Conservation (phyloP, 805 yeast genomes). For the Jamesozyma rosinii region DNA sequence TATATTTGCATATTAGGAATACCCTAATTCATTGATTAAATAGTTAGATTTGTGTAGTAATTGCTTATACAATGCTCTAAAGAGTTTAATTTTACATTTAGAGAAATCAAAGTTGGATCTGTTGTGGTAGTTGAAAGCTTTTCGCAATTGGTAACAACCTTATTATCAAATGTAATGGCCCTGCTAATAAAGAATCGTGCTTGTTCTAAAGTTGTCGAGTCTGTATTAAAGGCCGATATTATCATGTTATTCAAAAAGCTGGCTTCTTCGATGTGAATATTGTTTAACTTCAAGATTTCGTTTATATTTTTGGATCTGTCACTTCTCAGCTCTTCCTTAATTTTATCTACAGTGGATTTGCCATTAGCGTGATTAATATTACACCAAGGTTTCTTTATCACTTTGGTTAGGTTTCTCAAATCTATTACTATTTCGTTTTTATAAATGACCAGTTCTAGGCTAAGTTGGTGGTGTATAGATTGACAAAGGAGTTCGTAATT, state of each 20-base stretch:
- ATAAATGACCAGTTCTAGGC: constrained; percentile 49
- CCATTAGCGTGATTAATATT: constrained; percentile 38
- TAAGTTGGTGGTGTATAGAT: constrained; percentile 31
- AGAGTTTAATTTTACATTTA: constrained; percentile 54
- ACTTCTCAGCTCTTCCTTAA: constrained; percentile 45
- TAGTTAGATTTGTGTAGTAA: constrained; percentile 8
- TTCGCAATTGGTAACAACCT: constrained; percentile 53
- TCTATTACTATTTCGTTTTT: constrained; percentile 59
- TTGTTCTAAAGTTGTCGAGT: constrained; percentile 31
- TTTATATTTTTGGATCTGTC: constrained; percentile 34
- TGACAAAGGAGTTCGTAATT: constrained; percentile 23
- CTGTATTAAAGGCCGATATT: constrained; percentile 30
- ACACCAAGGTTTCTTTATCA: constrained; percentile 57
- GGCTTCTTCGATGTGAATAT: constrained; percentile 28
- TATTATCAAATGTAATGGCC: constrained; percentile 49
- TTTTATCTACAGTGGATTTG: constrained; percentile 47
- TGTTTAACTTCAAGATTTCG: constrained; percentile 34
- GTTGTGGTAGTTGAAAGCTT: constrained; percentile 53
- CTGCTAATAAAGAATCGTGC: constrained; percentile 48
- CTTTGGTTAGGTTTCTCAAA: constrained; percentile 40
- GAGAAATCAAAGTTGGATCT: constrained; percentile 57
- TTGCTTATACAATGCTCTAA: constrained; percentile 33
- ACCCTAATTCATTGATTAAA: too few species aligned
- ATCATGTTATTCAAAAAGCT: constrained; percentile 29
- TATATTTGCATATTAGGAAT: not conserved